phyloP scores from a whole-genome alignment of 2,329 filamentous ascomycete species.

The Sphaerulina musiva region DNA sequence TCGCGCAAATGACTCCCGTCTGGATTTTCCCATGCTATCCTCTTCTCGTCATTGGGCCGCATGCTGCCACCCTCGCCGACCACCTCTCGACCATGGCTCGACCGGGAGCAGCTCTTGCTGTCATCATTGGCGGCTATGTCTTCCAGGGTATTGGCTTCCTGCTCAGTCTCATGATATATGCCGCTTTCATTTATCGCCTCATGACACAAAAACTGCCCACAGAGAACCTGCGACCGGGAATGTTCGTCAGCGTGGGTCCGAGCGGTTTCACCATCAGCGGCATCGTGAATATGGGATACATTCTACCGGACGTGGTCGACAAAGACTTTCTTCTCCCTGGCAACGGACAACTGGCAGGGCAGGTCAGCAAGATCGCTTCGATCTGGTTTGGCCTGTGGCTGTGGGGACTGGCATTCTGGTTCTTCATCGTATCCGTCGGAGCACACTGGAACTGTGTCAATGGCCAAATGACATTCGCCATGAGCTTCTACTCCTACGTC shows the following conservation, averaged over 20 bases:
- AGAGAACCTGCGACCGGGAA: conserved; percentile 69
- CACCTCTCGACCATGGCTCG: conserved; percentile 35
- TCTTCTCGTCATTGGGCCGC: conserved; percentile 66
- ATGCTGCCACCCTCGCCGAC: conserved; percentile 55
- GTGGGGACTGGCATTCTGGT: conserved; percentile 77
- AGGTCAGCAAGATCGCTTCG: conserved; percentile 49
- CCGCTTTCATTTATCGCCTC: conserved; percentile 75
- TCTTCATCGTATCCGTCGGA: conserved; percentile 73
- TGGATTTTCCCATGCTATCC: conserved; percentile 87
- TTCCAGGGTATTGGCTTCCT: conserved; percentile 61
- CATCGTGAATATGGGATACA: conserved; percentile 52
- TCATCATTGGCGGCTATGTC: conserved; percentile 54
- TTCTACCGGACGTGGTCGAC: conserved; percentile 45
- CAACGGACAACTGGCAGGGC: conserved; percentile 47
- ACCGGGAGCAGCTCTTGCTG: conserved; percentile 42
- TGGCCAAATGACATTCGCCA: conserved; percentile 64
- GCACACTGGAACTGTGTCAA: conserved; percentile 64
- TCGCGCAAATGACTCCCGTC: conserved; percentile 77
- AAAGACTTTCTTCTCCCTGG: conserved; percentile 50
- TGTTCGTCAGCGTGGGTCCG: conserved; percentile 80
- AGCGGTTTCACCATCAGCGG: conserved; percentile 61
- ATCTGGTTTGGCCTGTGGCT: conserved; percentile 69
- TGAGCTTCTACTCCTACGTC: conserved; percentile 80
- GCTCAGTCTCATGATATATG: conserved; percentile 70
- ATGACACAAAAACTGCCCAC: conserved; percentile 82